Percentiles rank a stretch among this genome's conserved stretches.
These are phyloP conservation scores for Paramyrothecium roridum DNA, from an alignment of 2,329 filamentous ascomycete species.

Conservation along the genomic window DNA sequence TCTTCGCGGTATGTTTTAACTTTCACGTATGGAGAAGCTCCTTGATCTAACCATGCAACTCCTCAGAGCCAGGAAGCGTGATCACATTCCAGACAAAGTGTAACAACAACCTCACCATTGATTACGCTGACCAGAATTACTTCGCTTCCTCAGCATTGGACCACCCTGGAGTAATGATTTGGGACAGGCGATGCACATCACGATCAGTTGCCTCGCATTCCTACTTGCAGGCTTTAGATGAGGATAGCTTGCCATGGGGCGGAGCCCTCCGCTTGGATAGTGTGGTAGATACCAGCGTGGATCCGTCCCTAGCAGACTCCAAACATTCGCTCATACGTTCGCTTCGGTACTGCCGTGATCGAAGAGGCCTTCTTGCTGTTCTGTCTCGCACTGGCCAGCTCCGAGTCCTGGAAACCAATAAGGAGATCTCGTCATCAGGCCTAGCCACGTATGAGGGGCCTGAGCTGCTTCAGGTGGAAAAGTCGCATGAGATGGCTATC, in stretches of 20 bases:
- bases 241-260: conserved; percentile 62
- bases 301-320: conserved; percentile 46
- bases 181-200: conserved; percentile 67
- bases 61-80: conserved; percentile 47
- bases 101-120: conserved; percentile 72
- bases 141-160: conserved; percentile 78
- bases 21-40: too few relatives aligned
- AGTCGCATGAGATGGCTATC: conserved; percentile 61
- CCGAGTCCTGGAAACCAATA: conserved; percentile 56
- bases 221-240: conserved; percentile 57
- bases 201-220: conserved; percentile 48
- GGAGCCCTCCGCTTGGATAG: conserved; percentile 55
- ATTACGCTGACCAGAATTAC: conserved; percentile 78
- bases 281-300: conserved; percentile 53
- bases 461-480: conserved; percentile 56
- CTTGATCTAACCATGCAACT: neutral
- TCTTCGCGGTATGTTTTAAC: conserved; percentile 59
- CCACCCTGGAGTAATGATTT: conserved; percentile 71
- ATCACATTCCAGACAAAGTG: conserved; percentile 63
- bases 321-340: conserved; percentile 61
- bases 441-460: conserved; percentile 44
- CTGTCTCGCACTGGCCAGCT: conserved; percentile 62
- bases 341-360: conserved; percentile 61
- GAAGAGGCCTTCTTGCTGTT: conserved; percentile 57
- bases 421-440: conserved; percentile 42